Evolutionary conservation across 78 protist genomes (phyloP), one percentile per base, ranked within the genome.

Genomic region (Dictyostelium citrinum): DNA sequence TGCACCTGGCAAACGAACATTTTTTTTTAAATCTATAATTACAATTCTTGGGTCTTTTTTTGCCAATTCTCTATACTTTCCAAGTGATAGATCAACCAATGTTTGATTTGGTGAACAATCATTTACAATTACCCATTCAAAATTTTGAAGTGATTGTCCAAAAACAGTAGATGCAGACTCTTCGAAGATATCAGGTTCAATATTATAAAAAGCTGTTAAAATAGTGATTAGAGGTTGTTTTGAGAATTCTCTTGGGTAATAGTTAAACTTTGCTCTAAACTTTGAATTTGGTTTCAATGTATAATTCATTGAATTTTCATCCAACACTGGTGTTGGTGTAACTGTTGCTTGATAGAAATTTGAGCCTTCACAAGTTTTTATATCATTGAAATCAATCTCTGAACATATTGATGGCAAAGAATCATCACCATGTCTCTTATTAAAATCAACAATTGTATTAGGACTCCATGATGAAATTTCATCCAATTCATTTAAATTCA

Each of bases 51-150:
- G 22, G 27, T 86, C 92, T 4, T 5, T 61, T 11, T 33, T 11
- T 41, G 46, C 35, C 37, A 58, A 31, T 10, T 68, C 45, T 10
- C 71, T 75, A 43, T 61, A 86, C 16, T 16, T 45, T 10, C 33
- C 84, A 4, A 86, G 64, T 12, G 76, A 20, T 31, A 41, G 41
- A 24, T 41, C 16, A 0, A 61, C 64, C 24, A 86, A 10, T 9
- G 92, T 86, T 35, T 77, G 61, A 27, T 86, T 86, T 11, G 92
- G 92, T 16, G 92, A 86, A 17, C 92, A 82, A 64, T 86, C 92
- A 35, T 86, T 86, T 10, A 86, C 78, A 12, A 86, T 55, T 10
- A 86, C 31, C 92, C 92, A 86, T 76, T 86, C 83, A 46, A 86
- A 86, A 35, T 41, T 35, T 43, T 86, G 92, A 7, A 86, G 64